Base-by-base conservation (phyloP, 345 rosid species). In the Cardiospermum halicacabum region DNA sequence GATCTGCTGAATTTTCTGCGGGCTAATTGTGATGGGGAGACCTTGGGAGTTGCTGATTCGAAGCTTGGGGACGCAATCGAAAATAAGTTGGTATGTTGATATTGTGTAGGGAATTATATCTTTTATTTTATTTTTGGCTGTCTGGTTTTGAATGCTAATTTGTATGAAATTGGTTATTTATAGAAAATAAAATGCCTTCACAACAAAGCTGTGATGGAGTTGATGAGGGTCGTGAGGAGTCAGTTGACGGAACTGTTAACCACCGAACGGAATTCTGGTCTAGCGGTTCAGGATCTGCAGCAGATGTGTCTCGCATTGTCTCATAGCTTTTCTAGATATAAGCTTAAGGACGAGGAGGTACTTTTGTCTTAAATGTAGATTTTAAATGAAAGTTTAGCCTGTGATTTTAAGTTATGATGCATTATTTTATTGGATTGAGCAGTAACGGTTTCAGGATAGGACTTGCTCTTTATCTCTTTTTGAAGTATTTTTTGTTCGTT, bases 261-360 rank as follows among this genome's bases (percentile, higher is more conserved):
- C n/a, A n/a, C n/a, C n/a, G n/a, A n/a, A n/a, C n/a, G n/a, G n/a
- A n/a, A n/a, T n/a, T n/a, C 91, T 64, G 99, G 95, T 65, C 72
- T 94, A 31, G 95, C 79, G 7, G 83, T 71, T 37, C 87, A 84
- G 53, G 99, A 94, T 72, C 71, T 94, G 69, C 95, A 90, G 42
- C 97, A 95, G 11, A 94, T 91, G 99, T 91, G 99, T 61, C 74
- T 89, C 78, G 99, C 95, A 69, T 82, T 94, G 61, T 91, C 99
- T 58, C 95, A 94, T 71, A 94, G 96, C 31, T 74, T 94, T 40
- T 92, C 99, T 18, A 76, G 99, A 74, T 94, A 84, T 80, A 94
- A 85, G 72, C 81, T 94, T 31, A 94, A 94, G 74, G 82, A 96
- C 50, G 99, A 94, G 31, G 91, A 94, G 96, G 99, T 92, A 74